Evolutionary conservation across 148 eudicot species (phyloP), one percentile per base, ranked within the genome.

Genomic region (Talinum fruticosum): DNA sequence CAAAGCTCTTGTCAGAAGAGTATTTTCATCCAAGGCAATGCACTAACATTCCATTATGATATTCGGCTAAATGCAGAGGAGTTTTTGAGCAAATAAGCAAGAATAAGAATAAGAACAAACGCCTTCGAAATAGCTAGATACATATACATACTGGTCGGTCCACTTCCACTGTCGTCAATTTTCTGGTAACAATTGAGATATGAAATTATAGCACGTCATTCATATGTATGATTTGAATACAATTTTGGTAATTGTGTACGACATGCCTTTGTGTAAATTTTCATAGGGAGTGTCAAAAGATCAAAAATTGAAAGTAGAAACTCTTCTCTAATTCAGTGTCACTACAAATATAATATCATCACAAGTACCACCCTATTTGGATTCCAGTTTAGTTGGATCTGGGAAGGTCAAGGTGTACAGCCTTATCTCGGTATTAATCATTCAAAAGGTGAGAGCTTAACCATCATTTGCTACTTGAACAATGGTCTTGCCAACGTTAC

Each of bases 11-110:
- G 53, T 80, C 86, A 33, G 82, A 80, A 32, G 87, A 88, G 57
- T 86, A 84, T 74, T 91, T 87, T 57, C 72, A 83, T 69, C 69
- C 85, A 41, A 88, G 79, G 69, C 96, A 89, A 54, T 91, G 96
- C 74, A 77, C 85, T 57, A 74, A 78, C 21, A 75, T 82, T 62
- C 85, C 82, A 61, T 65, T 82, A 38, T 82, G 82, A 82, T 74
- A 62, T 73, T 69, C 61, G 8, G 47, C 47, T 41, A 72, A 66
- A 44, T 47, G 33, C 62, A 38, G 71, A 61, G 36, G 75, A 54
- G 47, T 34, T 61, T 34, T 47, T 53, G 62, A 67, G 80, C 69
- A 41, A 78, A 72, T 38, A 57, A 74, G 51, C 71, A 44, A 19
- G 34, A 64, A 24, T 26, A 24, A 26, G 14, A 8, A 62, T 21